Evolutionary conservation across 1,284 basidiomycete genomes (phyloP).

Genomic region (Rhodotorula glutinis): DNA sequence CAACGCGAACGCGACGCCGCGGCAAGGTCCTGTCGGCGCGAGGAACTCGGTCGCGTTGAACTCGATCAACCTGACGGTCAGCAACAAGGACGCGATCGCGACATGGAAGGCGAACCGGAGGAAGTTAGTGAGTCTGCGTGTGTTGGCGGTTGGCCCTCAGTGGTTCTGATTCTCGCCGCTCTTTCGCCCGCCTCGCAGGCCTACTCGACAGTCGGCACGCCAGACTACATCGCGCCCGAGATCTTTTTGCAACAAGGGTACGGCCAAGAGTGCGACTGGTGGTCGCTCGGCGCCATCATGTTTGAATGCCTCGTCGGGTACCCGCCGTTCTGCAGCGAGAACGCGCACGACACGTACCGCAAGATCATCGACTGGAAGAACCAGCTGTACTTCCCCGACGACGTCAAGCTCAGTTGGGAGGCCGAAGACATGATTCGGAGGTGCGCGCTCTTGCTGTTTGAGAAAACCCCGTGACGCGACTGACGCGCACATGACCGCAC

Average conservation of each 20-base stretch:
- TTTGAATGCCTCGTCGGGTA: constrained; percentile 89
- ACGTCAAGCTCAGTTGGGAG: constrained; percentile 88
- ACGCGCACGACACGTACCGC: constrained; percentile 95
- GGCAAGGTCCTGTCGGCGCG: constrained; percentile 16
- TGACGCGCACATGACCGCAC: background rate
- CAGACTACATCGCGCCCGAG: constrained; percentile 98
- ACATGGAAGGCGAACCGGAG: constrained; percentile 99
- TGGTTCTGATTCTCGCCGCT: too few relatives aligned
- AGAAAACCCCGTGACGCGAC: background rate
- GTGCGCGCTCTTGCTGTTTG: constrained; percentile 48
- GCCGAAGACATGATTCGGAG: constrained; percentile 85
- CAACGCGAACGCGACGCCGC: background rate
- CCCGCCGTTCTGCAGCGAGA: constrained; percentile 57
- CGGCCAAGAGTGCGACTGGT: constrained; percentile 68
- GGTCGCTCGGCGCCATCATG: constrained; percentile 76
- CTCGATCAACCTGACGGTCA: constrained; percentile 91
- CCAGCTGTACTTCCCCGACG: constrained; percentile 90
- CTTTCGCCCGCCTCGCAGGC: too few relatives aligned
- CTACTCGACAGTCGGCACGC: constrained; percentile 96
- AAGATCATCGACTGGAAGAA: constrained; percentile 96
- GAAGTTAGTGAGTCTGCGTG: constrained; percentile 66
- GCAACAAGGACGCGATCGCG: constrained; percentile 85
- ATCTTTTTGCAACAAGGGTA: constrained; percentile 98
- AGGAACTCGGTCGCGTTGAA: constrained; percentile 94
- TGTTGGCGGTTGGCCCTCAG: background rate